phyloP scores from a whole-genome alignment of 108 stramenopile species.

The Aurantiochytrium sp. region DNA sequence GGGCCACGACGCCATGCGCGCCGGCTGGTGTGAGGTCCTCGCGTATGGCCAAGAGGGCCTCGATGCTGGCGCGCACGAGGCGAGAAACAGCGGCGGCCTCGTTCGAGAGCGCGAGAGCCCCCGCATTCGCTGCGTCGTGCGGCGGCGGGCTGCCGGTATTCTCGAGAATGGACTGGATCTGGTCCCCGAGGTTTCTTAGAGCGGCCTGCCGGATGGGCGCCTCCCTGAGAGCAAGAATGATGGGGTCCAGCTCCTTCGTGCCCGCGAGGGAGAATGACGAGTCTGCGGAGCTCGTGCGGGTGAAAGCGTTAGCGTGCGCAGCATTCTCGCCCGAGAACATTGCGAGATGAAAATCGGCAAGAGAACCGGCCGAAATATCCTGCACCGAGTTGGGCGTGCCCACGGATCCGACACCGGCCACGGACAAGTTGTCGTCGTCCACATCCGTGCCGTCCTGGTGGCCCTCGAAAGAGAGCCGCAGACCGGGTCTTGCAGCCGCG shows the following conservation, averaged over 20 bases:
- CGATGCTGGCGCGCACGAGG: not conserved
- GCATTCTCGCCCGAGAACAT: not conserved
- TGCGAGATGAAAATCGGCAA: not conserved
- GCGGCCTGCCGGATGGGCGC: too few species aligned
- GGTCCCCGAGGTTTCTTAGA: too few species aligned
- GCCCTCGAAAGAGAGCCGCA: not conserved
- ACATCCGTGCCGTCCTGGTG: not conserved
- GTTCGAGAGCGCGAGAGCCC: too few species aligned
- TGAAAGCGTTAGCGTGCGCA: not conserved
- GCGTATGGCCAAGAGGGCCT: not conserved
- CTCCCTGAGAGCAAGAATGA: too few species aligned
- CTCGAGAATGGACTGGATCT: too few species aligned
- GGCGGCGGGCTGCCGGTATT: too few species aligned
- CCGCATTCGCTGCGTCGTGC: too few species aligned
- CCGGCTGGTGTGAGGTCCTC: not conserved
- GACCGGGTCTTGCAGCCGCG: too few species aligned
- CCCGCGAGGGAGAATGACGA: too few species aligned
- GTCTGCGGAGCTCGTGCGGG: too few species aligned
- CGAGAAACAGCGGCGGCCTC: not conserved
- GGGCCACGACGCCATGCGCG: not conserved
- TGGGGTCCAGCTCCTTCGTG: too few species aligned
- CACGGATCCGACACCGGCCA: not conserved
- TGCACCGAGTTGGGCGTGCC: not conserved
- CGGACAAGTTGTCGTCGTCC: not conserved
- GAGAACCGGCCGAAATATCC: not conserved